Conservation (phyloP, 176 grass and related monocot species). For the Cymbopogon citratus region DNA sequence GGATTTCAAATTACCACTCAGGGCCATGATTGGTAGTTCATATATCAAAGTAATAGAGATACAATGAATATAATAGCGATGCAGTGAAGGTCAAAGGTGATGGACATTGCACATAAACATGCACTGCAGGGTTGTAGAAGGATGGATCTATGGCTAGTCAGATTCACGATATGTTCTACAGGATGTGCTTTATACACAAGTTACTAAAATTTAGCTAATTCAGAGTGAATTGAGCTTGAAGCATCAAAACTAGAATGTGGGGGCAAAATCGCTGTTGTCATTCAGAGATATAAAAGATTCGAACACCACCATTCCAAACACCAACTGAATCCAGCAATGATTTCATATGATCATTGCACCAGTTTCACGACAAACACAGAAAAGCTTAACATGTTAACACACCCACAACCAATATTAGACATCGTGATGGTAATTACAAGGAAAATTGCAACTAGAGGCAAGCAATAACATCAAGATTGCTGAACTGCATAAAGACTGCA, state of each 20-base stretch:
- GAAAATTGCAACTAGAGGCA: not conserved
- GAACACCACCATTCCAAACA: not conserved
- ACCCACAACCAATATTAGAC: not conserved
- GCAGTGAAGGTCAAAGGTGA: not conserved
- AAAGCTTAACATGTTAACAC: slow-evolving; percentile 15
- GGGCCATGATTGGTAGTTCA: too few relatives aligned
- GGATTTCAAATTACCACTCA: not conserved
- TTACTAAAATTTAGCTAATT: not conserved
- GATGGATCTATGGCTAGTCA: not conserved
- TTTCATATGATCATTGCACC: not conserved
- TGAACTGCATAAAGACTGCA: not conserved
- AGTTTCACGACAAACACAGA: not conserved
- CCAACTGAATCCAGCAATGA: not conserved
- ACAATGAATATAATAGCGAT: not conserved
- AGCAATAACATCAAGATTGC: not conserved
- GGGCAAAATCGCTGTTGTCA: not conserved
- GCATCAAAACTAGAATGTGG: not conserved
- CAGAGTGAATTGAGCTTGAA: not conserved
- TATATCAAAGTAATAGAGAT: not conserved
- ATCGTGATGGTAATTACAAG: slow-evolving; percentile 20
- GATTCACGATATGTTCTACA: not conserved
- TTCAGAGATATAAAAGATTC: not conserved
- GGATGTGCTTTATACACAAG: not conserved
- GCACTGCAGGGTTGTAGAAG: not conserved
- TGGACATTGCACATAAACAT: not conserved